A percentile compares a stretch with the other conserved stretches of the same genome.
Conservation (phyloP, 2,329 filamentous ascomycete genomes). For the Arthrobotrys sinensis region DNA sequence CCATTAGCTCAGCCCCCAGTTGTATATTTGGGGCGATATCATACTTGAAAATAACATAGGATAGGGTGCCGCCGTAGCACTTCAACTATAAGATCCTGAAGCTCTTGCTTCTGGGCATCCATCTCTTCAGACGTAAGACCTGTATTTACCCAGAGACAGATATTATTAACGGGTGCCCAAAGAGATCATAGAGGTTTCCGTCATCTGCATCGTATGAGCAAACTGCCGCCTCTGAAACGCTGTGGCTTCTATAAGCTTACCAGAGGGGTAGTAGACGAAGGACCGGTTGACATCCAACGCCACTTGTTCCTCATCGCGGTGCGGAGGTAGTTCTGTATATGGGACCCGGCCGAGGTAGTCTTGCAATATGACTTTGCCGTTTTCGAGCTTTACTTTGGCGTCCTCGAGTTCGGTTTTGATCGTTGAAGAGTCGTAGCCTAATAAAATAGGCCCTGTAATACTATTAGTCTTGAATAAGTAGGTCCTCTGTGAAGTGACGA, state of each 20-base stretch:
- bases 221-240: conserved; percentile 56
- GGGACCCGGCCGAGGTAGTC: conserved; percentile 59
- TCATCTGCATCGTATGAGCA: conserved; percentile 36
- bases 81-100: conserved; percentile 84
- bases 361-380: conserved; percentile 32
- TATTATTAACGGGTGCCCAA: conserved; percentile 49
- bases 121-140: conserved; percentile 72
- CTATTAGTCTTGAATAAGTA: conserved; percentile 11
- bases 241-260: conserved; percentile 70
- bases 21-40: not conserved
- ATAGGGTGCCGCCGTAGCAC: conserved; percentile 85
- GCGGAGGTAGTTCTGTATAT: conserved; percentile 74
- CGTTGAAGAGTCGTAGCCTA: conserved; percentile 67
- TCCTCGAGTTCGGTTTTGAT: conserved; percentile 57
- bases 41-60: conserved; percentile 89
- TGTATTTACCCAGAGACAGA: conserved; percentile 62
- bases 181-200: conserved; percentile 35
- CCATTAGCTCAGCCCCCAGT: conserved; percentile 2
- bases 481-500: not conserved
- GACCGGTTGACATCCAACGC: conserved; percentile 92
- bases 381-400: conserved; percentile 62
- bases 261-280: conserved; percentile 95
- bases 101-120: conserved; percentile 78
- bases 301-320: conserved; percentile 91
- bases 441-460: conserved; percentile 65